phyloP scores from a whole-genome alignment of 2,329 filamentous ascomycete genomes.

The Helotiales sp. region DNA sequence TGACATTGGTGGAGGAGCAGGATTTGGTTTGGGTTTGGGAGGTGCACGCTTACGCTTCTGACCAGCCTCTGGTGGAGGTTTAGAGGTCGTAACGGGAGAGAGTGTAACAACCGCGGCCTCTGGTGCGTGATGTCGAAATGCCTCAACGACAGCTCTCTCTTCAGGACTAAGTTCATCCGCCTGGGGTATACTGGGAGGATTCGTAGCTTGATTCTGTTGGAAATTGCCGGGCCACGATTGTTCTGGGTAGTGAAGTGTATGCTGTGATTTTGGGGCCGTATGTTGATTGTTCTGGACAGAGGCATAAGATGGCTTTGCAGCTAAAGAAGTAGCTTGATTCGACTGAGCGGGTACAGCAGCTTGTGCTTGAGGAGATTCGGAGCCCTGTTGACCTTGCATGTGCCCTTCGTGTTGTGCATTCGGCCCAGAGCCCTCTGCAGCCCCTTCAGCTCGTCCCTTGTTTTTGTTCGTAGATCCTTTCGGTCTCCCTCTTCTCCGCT shows the following conservation, averaged over 20 bases:
- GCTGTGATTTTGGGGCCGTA: conserved; percentile 16
- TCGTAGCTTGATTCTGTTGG: conserved; percentile 12
- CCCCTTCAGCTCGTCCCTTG: conserved; percentile 13
- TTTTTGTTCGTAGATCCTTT: conserved; percentile 53
- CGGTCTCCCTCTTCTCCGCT: conserved; percentile 42
- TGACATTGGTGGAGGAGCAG: conserved; percentile 12
- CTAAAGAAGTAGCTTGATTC: not conserved
- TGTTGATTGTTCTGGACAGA: conserved; percentile 14
- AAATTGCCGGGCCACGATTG: conserved; percentile 28
- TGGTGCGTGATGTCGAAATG: conserved; percentile 30
- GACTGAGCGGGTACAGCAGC: conserved; percentile 9
- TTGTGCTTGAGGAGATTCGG: conserved; percentile 21
- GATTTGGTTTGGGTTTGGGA: conserved; percentile 28
- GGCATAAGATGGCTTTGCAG: conserved; percentile 3
- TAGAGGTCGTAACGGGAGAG: conserved; percentile 22
- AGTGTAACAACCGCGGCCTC: conserved; percentile 21
- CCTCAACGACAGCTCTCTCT: conserved; percentile 35
- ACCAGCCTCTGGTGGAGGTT: conserved; percentile 19
- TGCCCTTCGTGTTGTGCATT: conserved; percentile 17
- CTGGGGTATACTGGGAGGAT: conserved; percentile 10
- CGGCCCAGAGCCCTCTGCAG: not conserved
- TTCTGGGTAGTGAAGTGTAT: conserved; percentile 21
- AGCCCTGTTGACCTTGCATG: conserved; percentile 17
- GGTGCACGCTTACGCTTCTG: conserved; percentile 31
- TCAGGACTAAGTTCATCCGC: conserved; percentile 34